A percentile compares a stretch with the other conserved stretches of the same genome.
Conservation (phyloP, 2,329 filamentous ascomycete species). For the Ciborinia camelliae region DNA sequence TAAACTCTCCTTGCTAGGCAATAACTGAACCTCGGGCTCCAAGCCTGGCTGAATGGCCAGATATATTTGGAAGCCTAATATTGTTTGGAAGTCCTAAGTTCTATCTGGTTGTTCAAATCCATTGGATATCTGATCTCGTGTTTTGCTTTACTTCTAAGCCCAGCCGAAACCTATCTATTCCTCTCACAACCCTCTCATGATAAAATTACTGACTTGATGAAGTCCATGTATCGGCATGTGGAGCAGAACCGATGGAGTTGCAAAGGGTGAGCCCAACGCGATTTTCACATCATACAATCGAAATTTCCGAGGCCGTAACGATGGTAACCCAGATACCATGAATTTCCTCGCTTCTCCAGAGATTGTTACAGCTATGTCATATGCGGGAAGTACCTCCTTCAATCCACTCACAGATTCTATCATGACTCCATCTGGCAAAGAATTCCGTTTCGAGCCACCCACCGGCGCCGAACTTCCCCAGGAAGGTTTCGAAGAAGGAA, state of each 20-base stretch:
- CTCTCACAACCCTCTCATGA: not conserved
- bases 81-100: not conserved
- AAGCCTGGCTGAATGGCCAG: not conserved
- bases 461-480: slow-evolving; percentile 63
- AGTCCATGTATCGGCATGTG: slow-evolving; percentile 80
- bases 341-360: slow-evolving; percentile 98
- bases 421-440: slow-evolving; percentile 71
- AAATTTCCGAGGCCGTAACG: slow-evolving; percentile 95
- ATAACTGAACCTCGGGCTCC: not conserved
- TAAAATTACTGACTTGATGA: not conserved
- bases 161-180: not conserved
- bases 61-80: not conserved
- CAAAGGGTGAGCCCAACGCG: slow-evolving; percentile 84
- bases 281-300: slow-evolving; percentile 98
- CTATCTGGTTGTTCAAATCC: not conserved
- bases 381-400: slow-evolving; percentile 88
- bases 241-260: slow-evolving; percentile 82
- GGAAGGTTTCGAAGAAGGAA: slow-evolving; percentile 72
- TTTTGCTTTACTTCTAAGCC: not conserved
- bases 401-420: slow-evolving; percentile 90
- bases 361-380: slow-evolving; percentile 93
- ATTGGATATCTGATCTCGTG: not conserved
- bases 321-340: slow-evolving; percentile 95
- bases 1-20: not conserved
- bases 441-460: slow-evolving; percentile 82